Base-by-base conservation (phyloP, 768 basidiomycete genomes). In the Lentinula aciculospora region DNA sequence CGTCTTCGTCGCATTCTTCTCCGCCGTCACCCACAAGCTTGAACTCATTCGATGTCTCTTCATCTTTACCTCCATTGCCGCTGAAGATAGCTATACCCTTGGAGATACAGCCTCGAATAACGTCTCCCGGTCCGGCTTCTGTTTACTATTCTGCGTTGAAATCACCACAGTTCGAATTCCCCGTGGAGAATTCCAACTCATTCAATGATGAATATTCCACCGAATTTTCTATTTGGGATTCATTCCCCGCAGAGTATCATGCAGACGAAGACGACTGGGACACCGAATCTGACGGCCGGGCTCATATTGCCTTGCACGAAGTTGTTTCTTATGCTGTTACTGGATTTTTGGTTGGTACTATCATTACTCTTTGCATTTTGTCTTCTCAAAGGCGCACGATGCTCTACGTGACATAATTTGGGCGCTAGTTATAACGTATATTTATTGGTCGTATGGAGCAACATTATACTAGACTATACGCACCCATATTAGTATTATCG, bases 261-360 rank as follows among this genome's bases (percentile, higher is more conserved):
- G 0, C 13, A 1, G 47, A 49, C 23, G 42, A 44, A 10, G 47
- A 49, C 21, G 28, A 49, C 10, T 29, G 28, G n/a, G 47, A 49
- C 9, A 29, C 28, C 27, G 32, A 34, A 27, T 39, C 53, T 8
- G 7, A 31, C 34, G 10, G 23, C 23, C 34, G 29, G 28, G 15
- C 46, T 7, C 15, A 25, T 28, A 29, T 28, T 29, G 32, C 49
- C n/a, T 29, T 57, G 3, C 68, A 32, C 68, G 59, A 71, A 74
- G 46, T 76, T 78, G 53, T 57, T 25, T 80, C 79, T 48, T 77
- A 75, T 63, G 67, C 80, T 53, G 66, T 81, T 56, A 78, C 84
- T 21, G 86, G 85, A 36, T 81, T 88, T 63, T 71, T 88, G 49
- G 69, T 83, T 46, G 83, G 83, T 42, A 76, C 82, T 25, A 79